Conservation (phyloP, 108 stramenopile species). For the Fragilariopsis cylindrus region DNA sequence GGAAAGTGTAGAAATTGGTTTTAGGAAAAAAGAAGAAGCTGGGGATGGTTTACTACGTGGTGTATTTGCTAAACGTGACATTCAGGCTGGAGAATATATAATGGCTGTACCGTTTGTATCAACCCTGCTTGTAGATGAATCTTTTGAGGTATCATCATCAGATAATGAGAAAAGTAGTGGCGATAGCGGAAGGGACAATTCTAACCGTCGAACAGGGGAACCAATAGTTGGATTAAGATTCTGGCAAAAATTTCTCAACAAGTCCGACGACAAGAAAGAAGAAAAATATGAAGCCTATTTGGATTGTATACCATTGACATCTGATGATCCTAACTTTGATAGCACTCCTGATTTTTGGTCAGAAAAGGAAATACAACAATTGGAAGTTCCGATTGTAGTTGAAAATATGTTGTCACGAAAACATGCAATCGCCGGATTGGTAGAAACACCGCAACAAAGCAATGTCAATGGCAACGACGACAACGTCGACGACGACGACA, state of each 20-base stretch:
- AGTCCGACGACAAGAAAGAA: not conserved
- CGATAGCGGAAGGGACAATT: not conserved
- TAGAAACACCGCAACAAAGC: not conserved
- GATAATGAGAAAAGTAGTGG: not conserved
- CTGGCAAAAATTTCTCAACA: slow-evolving; percentile 2
- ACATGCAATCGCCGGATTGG: slow-evolving; percentile 4
- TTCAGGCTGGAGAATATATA: slow-evolving; percentile 31
- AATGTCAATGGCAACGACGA: not conserved
- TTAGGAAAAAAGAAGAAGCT: not conserved
- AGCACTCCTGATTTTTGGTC: slow-evolving; percentile 48
- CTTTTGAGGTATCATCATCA: not conserved
- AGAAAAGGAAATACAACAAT: slow-evolving; percentile 23
- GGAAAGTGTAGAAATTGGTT: slow-evolving; percentile 20
- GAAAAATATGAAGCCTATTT: slow-evolving; percentile 15
- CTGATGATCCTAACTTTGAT: slow-evolving; percentile 22
- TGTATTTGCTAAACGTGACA: slow-evolving; percentile 18
- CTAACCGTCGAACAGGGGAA: slow-evolving; percentile 9
- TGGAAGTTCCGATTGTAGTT: slow-evolving; percentile 29
- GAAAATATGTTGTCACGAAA: slow-evolving; percentile 19
- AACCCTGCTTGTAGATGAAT: slow-evolving; percentile 31
- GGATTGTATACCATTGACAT: slow-evolving; percentile 20
- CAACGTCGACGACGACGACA: not conserved
- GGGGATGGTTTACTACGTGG: slow-evolving; percentile 19
- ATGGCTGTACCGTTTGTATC: slow-evolving; percentile 33
- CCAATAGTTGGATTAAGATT: slow-evolving; percentile 10